These are phyloP conservation scores for Cyberlindnera suaveolens DNA, from an alignment of 805 yeast genomes.

Conservation along the genomic window DNA sequence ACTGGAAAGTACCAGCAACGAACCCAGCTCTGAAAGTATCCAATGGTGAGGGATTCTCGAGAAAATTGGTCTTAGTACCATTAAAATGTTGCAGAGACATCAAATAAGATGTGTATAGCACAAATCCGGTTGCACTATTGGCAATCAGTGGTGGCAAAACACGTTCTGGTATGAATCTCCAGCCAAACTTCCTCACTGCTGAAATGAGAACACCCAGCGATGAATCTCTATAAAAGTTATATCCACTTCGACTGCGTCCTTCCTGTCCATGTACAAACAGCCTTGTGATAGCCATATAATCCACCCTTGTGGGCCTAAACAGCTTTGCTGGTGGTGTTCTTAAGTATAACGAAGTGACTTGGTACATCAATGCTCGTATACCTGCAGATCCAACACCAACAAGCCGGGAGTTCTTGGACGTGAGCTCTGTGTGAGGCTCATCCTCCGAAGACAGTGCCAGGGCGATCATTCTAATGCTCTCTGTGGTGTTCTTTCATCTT, in stretches of 20 bases:
- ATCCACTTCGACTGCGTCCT: constrained; percentile 33
- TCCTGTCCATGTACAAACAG: constrained; percentile 38
- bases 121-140: constrained; percentile 83
- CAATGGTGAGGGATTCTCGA: constrained; percentile 25
- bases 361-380: constrained; percentile 75
- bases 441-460: background rate
- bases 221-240: constrained; percentile 55
- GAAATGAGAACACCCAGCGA: constrained; percentile 65
- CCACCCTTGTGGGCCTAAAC: constrained; percentile 87
- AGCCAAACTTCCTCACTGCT: constrained; percentile 73
- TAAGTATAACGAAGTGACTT: constrained; percentile 68
- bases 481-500: background rate
- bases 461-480: background rate
- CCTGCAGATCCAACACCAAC: constrained; percentile 85
- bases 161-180: constrained; percentile 75
- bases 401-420: constrained; percentile 39
- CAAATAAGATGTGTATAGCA: constrained; percentile 78
- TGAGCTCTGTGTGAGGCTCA: constrained; percentile 20
- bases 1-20: constrained; percentile 80
- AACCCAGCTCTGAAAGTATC: constrained; percentile 77
- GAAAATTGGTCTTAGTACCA: constrained; percentile 14
- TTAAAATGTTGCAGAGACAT: constrained; percentile 39
- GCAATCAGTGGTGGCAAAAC: constrained; percentile 85
- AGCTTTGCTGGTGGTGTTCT: constrained; percentile 77
- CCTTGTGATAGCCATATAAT: constrained; percentile 67